Base-by-base conservation (phyloP, 805 yeast genomes). In the Wickerhamiella dianesei region DNA sequence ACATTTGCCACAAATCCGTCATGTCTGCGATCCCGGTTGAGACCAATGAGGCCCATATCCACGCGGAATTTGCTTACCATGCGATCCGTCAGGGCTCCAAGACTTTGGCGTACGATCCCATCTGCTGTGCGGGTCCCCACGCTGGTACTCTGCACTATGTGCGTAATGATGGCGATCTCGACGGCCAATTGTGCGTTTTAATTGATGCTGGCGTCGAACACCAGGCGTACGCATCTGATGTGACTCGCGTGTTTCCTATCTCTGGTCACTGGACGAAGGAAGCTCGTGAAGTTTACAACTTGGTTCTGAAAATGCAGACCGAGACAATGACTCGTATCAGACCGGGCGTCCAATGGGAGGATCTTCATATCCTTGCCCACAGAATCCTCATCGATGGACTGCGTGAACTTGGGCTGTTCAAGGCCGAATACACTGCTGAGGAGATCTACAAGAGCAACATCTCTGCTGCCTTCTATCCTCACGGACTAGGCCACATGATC, bases 171-270 rank as follows among this genome's bases (percentile, higher is more conserved):
- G 80, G 76, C 44, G 66, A 71, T 3, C 58, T 80, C 48, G 70
- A 62, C 9, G 74, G 73, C 17, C 79, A 77, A 57, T 76, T 74
- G 42, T 73, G 88, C 4, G 73, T 89, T 12, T 72, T 89, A 51
- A 80, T 89, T 46, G 98, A 89, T 67, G 96, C 97, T 6, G 98
- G 98, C 47, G 95, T 96, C 2, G 97, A 89, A 65, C 89, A 96
- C 96, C 75, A 76, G 53, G 79, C 85, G 62, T 89, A 89, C 64
- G 88, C 96, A 2, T 72, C 86, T 40, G 98, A 89, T 62, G 96
- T 92, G 40, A 92, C 98, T 14, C 75, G 98, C 61, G 83, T 94
- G 60, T 89, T 87, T 75, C 98, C 98, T 22, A 77, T 86, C 47
- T 74, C 71, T 51, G 98, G 98, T 4, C 78, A 80, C 46, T 89